Percentiles rank a stretch among this genome's conserved stretches.
Evolutionary conservation across 306 rosid genomes (phyloP).

Genomic region (Cucurbita pepo): DNA sequence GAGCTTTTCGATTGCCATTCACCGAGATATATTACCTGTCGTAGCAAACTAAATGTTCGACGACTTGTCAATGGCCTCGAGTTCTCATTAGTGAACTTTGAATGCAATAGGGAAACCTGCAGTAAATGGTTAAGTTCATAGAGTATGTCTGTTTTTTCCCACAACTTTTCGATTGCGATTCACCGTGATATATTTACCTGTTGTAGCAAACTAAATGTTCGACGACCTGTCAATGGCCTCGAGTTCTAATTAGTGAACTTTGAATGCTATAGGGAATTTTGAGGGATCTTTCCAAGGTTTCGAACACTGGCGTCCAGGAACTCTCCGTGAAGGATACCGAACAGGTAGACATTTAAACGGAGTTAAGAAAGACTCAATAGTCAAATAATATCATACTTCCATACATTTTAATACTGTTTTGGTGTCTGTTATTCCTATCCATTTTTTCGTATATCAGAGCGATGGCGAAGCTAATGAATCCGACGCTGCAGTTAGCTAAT

Average conservation of each 20-base stretch:
- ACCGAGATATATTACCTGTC: not conserved
- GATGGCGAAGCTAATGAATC: not conserved
- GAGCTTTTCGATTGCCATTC: not conserved
- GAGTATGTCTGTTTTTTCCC: not conserved
- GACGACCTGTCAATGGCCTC: not conserved
- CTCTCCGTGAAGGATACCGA: slow-evolving; percentile 21
- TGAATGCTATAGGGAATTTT: slow-evolving; percentile 26
- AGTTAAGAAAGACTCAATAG: not conserved
- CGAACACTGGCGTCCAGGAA: slow-evolving; percentile 10
- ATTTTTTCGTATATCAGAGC: not conserved
- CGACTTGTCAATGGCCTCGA: not conserved
- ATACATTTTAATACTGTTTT: not conserved
- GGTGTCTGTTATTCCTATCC: not conserved
- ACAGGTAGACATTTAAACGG: slow-evolving; percentile 17
- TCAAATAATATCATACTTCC: not conserved
- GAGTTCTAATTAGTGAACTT: not conserved
- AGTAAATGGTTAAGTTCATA: not conserved
- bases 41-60: not conserved
- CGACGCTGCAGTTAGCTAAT: not conserved
- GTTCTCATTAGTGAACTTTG: no score
- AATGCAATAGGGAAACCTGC: not conserved
- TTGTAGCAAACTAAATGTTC: not conserved
- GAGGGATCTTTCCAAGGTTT: slow-evolving; percentile 26
- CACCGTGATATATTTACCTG: not conserved
- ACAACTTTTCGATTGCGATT: not conserved